phyloP scores from a whole-genome alignment of 1,284 basidiomycete species.

The Apiotrichum akiyoshidainum region DNA sequence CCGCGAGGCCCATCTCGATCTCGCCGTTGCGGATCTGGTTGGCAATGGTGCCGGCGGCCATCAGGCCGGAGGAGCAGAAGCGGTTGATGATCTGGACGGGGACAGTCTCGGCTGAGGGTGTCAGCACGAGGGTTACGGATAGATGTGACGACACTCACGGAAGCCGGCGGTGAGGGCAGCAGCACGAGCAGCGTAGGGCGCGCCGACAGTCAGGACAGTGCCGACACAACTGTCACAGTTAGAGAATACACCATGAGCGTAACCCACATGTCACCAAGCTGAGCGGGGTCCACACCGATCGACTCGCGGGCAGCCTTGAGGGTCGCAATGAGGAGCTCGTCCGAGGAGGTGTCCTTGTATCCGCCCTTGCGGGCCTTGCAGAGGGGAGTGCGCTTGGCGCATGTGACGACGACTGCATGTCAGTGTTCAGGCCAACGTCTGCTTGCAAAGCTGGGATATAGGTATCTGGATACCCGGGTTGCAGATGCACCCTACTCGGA shows the following conservation, averaged over 20 bases:
- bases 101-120: constrained; percentile 41
- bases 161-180: constrained; percentile 19
- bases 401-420: constrained; percentile 21
- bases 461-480: too few relatives aligned
- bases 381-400: constrained; percentile 27
- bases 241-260: background rate
- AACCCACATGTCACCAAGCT: constrained; percentile 23
- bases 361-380: constrained; percentile 29
- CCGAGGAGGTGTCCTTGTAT: constrained; percentile 25
- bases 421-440: background rate
- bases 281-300: constrained; percentile 21
- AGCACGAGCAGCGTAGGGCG: constrained; percentile 17
- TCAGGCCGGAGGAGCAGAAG: constrained; percentile 89
- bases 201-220: constrained; percentile 14
- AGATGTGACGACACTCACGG: constrained; percentile 8
- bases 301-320: constrained; percentile 22
- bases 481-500: too few relatives aligned
- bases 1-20: constrained; percentile 88
- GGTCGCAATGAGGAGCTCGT: constrained; percentile 25
- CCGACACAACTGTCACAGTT: constrained; percentile 10
- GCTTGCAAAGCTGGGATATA: too few relatives aligned
- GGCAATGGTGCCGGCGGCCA: constrained; percentile 66
- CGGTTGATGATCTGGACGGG: constrained; percentile 87
- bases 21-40: constrained; percentile 79
- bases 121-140: background rate